Evolutionary conservation across 208 protist species (phyloP), one percentile per base, ranked within the genome.

Genomic region (Trypanosoma caninum): DNA sequence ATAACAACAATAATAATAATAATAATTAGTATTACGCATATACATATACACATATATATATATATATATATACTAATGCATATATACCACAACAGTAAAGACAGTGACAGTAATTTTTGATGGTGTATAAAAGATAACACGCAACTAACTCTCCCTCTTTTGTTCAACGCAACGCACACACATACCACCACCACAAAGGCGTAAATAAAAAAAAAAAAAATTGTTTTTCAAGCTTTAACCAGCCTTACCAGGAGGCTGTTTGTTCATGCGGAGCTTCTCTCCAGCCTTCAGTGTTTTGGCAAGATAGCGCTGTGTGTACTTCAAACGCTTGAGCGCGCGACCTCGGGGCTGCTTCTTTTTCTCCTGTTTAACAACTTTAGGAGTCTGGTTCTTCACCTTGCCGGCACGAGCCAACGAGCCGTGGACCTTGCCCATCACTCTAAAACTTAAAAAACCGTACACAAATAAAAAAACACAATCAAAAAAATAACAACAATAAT

Each of bases 301-400:
- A 53, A 98, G 85, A 86, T 97, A 98, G 69, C 97, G 88, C 75
- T 93, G 84, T 76, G 97, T 99, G 96, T 98, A 99, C 82, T 97
- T 94, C 65, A 97, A 76, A 76, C 97, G 93, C 83, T 98, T 97
- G 82, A 98, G 97, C 34, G 95, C 95, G 70, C 97, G 97, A 64
- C 97, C 97, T 61, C 87, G 86, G 41, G 90, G 80, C 71, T 89
- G 78, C 87, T 97, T 98, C 62, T 91, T 83, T 89, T 98, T 98
- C 76, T 98, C 96, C 76, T 89, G 66, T 66, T 97, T 94, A 68
- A 77, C 77, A 45, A 98, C 95, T 81, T 98, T 98, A 69, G 97
- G 97, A 68, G 97, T 99, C 88, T 98, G 96, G 80, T 97, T 97
- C 76, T 95, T 94, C 69, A 99, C 97, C 90, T 99, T 99, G 87